A percentile compares a stretch with the other conserved stretches of the same genome.
Conservation (phyloP, 2,329 filamentous ascomycete species). For the Tolypocladium paradoxum region DNA sequence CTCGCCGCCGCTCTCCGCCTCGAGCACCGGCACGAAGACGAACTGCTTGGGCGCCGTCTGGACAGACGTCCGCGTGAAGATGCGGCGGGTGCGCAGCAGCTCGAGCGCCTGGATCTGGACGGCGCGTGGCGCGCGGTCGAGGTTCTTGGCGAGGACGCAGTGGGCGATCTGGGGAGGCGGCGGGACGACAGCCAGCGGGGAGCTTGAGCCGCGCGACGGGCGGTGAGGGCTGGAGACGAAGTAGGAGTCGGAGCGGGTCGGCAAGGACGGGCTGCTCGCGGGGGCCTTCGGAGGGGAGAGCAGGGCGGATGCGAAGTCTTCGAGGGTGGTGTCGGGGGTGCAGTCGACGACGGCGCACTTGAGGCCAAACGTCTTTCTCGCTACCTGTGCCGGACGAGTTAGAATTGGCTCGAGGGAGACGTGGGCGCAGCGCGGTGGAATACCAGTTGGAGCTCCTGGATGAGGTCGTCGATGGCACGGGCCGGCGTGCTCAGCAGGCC, state of each 20-base stretch:
- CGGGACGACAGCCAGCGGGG: conserved; percentile 16
- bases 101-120: conserved; percentile 75
- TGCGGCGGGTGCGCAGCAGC: conserved; percentile 68
- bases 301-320: conserved; percentile 68
- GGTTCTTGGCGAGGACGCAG: conserved; percentile 69
- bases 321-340: conserved; percentile 60
- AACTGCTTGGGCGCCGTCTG: conserved; percentile 69
- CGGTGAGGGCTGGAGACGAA: conserved; percentile 14
- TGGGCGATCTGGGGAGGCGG: conserved; percentile 53
- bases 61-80: conserved; percentile 65
- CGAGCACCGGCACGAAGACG: conserved; percentile 66
- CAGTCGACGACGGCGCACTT: conserved; percentile 62
- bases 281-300: conserved; percentile 29
- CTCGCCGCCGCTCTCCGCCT: conserved; percentile 32
- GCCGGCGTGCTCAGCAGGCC: conserved; percentile 72
- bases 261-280: conserved; percentile 14
- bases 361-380: conserved; percentile 61
- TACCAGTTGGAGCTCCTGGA: conserved; percentile 63
- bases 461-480: conserved; percentile 53
- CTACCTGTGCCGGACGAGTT: conserved; percentile 37
- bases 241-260: conserved; percentile 18
- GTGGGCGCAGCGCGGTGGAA: not conserved
- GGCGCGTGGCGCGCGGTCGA: conserved; percentile 60
- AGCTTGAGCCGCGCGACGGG: conserved; percentile 12
- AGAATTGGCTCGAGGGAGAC: not conserved